These are phyloP conservation scores for Kalmusia sp. DNA, from an alignment of 2,329 filamentous ascomycete species.

Conservation along the genomic window DNA sequence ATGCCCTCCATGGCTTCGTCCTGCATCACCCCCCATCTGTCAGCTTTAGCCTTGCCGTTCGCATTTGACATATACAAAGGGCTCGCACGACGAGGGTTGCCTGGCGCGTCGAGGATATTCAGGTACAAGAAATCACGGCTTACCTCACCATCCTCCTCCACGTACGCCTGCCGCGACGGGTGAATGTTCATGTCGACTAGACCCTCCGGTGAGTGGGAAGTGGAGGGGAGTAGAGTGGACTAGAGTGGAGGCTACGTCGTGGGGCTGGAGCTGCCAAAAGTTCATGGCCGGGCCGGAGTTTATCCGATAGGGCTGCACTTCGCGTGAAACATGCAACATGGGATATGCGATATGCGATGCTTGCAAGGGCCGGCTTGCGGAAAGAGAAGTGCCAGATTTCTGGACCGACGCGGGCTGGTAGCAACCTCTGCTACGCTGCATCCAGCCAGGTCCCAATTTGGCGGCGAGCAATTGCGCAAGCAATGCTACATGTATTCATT, in stretches of 20 bases:
- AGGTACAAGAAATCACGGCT: conserved; percentile 33
- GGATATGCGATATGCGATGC: conserved; percentile 6
- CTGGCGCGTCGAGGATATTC: conserved; percentile 6
- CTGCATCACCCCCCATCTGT: conserved; percentile 37
- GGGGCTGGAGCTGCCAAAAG: conserved; percentile 24
- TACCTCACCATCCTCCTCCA: conserved; percentile 82
- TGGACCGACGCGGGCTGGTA: background rate
- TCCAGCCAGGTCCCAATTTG: background rate
- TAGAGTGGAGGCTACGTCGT: conserved; percentile 15
- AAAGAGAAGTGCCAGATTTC: conserved; percentile 7
- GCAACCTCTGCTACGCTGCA: background rate
- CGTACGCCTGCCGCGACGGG: conserved; percentile 89
- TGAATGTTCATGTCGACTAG: conserved; percentile 66
- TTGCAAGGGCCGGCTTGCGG: background rate
- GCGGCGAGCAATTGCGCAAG: conserved; percentile 2
- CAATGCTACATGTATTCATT: conserved; percentile 25
- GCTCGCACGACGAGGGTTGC: background rate
- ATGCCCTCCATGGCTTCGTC: conserved; percentile 64
- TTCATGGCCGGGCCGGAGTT: conserved; percentile 26
- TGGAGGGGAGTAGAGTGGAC: no score
- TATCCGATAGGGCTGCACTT: conserved; percentile 36
- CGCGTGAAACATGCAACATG: conserved; percentile 1
- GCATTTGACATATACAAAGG: background rate
- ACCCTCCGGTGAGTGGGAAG: conserved; percentile 19
- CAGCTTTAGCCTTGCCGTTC: conserved; percentile 14